Evolutionary conservation across 768 basidiomycete genomes (phyloP).

Genomic region (Suillus americanus): DNA sequence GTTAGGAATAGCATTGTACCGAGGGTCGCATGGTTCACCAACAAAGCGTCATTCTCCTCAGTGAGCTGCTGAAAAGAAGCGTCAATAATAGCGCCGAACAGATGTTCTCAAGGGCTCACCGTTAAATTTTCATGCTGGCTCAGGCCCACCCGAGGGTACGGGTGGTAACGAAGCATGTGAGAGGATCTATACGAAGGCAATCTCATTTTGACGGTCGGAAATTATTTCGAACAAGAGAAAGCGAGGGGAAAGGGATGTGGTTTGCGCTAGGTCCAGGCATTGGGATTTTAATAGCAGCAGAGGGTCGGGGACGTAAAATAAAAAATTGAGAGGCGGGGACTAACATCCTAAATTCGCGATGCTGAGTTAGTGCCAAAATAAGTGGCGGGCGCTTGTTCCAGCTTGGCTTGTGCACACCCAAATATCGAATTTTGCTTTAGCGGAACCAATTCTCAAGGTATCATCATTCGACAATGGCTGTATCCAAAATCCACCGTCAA

Average conservation of each 20-base stretch:
- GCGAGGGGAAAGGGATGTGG: not conserved
- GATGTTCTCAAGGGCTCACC: not conserved
- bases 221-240: not conserved
- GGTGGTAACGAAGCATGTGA: conserved; percentile 11
- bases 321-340: not conserved
- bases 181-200: conserved; percentile 12
- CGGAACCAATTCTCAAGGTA: not conserved
- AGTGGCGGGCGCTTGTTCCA: not conserved
- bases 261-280: not conserved
- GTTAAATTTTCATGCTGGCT: not conserved
- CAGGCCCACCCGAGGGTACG: conserved; percentile 7
- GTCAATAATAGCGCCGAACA: not conserved
- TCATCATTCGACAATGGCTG: not conserved
- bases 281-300: conserved; percentile 2
- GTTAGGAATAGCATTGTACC: not conserved
- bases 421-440: not conserved
- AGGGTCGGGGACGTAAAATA: not conserved
- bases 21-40: not conserved
- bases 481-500: not conserved
- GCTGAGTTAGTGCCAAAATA: not conserved
- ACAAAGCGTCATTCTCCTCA: not conserved
- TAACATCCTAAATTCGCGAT: conserved; percentile 1
- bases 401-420: not conserved
- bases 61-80: not conserved
- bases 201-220: not conserved